These are phyloP conservation scores for Achlya hypogyna DNA, from an alignment of 352 stramenopile species.

Conservation along the genomic window DNA sequence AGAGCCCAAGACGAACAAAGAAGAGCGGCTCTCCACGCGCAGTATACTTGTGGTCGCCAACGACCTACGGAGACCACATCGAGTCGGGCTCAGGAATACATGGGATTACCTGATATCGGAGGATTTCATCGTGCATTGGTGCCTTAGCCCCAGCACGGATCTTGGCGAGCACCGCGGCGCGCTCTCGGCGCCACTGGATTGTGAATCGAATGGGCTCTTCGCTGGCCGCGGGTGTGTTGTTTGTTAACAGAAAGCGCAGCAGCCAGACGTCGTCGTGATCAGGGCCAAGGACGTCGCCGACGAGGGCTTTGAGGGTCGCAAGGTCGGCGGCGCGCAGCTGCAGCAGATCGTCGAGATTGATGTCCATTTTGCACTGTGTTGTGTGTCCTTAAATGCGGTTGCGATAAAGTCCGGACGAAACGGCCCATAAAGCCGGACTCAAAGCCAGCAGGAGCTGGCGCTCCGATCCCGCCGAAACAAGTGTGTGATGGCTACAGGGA, in stretches of 20 bases:
- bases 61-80: neutral
- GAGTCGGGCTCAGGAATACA: neutral
- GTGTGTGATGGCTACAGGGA: no score
- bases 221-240: neutral
- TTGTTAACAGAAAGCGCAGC: conserved; percentile 12
- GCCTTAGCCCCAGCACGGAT: neutral
- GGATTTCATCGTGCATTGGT: conserved; percentile 5
- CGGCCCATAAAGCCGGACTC: no score
- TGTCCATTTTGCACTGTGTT: no score
- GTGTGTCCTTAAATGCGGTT: no score
- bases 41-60: conserved; percentile 8
- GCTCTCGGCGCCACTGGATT: conserved; percentile 3
- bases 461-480: no score
- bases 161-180: neutral
- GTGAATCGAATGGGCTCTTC: conserved; percentile 11
- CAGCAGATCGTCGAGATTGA: conserved; percentile 6
- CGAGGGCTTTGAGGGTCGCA: neutral
- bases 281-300: neutral
- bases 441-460: no score
- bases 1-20: conserved; percentile 10
- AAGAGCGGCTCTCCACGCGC: conserved; percentile 1
- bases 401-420: no score
- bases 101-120: conserved; percentile 6
- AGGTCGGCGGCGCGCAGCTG: neutral
- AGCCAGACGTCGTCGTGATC: conserved; percentile 15